phyloP scores from a whole-genome alignment of 2,329 filamentous ascomycete genomes.

The Neopestalotiopsis sp. region DNA sequence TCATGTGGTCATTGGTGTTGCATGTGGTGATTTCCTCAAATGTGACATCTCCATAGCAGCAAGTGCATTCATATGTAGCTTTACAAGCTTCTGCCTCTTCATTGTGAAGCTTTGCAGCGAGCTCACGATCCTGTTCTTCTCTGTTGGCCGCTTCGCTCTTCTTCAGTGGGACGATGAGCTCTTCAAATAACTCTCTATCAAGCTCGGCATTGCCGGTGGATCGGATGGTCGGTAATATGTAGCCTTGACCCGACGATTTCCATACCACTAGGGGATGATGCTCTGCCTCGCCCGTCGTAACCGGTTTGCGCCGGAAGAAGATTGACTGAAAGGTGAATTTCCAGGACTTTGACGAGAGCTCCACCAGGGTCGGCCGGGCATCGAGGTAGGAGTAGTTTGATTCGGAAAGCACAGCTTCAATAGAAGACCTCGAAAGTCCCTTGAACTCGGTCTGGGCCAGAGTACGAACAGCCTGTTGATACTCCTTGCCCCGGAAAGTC shows the following conservation, averaged over 20 bases:
- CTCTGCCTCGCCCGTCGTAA: slow-evolving; percentile 59
- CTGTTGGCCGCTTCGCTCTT: slow-evolving; percentile 47
- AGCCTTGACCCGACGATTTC: slow-evolving; percentile 61
- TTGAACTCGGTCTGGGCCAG: slow-evolving; percentile 78
- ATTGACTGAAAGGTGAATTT: slow-evolving; percentile 74
- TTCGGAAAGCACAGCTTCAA: slow-evolving; percentile 81
- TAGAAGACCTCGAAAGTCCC: slow-evolving; percentile 73
- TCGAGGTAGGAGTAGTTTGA: slow-evolving; percentile 80
- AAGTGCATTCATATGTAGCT: slow-evolving; percentile 73
- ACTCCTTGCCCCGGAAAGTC: slow-evolving; percentile 69
- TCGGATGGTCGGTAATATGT: slow-evolving; percentile 65
- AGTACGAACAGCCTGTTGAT: slow-evolving; percentile 72
- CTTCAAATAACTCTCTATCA: slow-evolving; percentile 64
- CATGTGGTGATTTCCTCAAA: slow-evolving; percentile 81
- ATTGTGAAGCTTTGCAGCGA: slow-evolving; percentile 61
- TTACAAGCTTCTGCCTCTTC: slow-evolving; percentile 63
- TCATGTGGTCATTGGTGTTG: slow-evolving; percentile 69
- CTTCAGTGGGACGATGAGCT: slow-evolving; percentile 61
- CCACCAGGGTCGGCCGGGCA: slow-evolving; percentile 72
- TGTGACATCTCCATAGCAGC: slow-evolving; percentile 74
- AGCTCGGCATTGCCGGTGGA: slow-evolving; percentile 70
- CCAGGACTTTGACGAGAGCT: slow-evolving; percentile 77
- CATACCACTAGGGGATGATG: slow-evolving; percentile 68
- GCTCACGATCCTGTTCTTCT: slow-evolving; percentile 55
- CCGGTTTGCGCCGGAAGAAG: slow-evolving; percentile 68